Base-by-base conservation (phyloP, 2,329 filamentous ascomycete species). In the Emmonsiellopsis sp. region DNA sequence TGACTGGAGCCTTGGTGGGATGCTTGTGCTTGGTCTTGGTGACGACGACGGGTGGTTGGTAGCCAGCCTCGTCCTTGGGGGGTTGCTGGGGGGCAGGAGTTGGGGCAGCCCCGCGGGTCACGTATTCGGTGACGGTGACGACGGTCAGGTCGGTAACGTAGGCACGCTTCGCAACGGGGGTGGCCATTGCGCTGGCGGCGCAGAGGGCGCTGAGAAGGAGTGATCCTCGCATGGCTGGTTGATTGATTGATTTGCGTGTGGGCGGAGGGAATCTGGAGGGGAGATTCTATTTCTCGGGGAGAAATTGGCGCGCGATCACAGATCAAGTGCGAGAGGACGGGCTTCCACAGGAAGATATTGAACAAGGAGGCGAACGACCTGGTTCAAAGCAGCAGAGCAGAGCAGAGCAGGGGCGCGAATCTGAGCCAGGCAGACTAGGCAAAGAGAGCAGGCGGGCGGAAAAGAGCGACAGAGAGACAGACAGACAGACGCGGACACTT, bases 291-390 rank as follows among this genome's bases (percentile, higher is more conserved):
- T 26, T 26, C 20, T 26, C 20, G 20, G 20, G 20, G 20, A 26
- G 20, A 26, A 26, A 26, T 1, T 3, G 20, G 20, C 20, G 20
- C 20, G 20, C 20, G 20, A 26, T 26, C 57, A 64, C 63, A 66
- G 65, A 61, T 69, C 66, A 66, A 67, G 62, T 63, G 61, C 30
- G 51, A 37, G 44, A 20, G 53, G 53, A 56, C 56, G 57, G 53
- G 64, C 68, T 71, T 70, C 67, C 53, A 66, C 69, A 62, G 67
- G 68, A 71, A 70, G 66, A 62, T 57, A 50, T 53, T 55, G 34
- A 55, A 38, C n/a, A n/a, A n/a, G n/a, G n/a, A n/a, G n/a, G n/a
- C n/a, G n/a, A n/a, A n/a, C n/a, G n/a, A n/a, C n/a, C n/a, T n/a
- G n/a, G n/a, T n/a, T n/a, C n/a, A n/a, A n/a, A n/a, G n/a, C n/a